Percentiles rank a stretch among this genome's conserved stretches.
These are phyloP conservation scores for Vachellia collinsii DNA, from an alignment of 306 rosid species.

Conservation along the genomic window DNA sequence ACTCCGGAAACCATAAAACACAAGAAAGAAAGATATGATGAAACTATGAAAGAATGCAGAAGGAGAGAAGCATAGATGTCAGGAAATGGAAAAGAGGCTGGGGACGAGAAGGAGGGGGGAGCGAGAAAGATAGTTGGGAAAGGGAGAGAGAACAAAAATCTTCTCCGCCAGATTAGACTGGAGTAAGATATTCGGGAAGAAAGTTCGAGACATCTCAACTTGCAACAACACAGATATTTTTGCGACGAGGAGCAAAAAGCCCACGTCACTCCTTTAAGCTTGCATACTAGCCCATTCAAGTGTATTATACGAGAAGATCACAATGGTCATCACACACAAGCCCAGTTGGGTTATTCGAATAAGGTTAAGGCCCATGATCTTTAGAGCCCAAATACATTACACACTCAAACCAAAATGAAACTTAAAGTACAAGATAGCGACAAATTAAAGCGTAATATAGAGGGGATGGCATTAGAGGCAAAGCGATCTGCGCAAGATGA, in stretches of 20 bases:
- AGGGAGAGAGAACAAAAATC: slow-evolving; percentile 66
- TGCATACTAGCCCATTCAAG: too few species aligned
- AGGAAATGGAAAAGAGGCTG: background rate
- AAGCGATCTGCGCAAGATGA: background rate
- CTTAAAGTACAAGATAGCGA: too few species aligned
- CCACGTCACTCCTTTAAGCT: background rate
- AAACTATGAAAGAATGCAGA: slow-evolving; percentile 5
- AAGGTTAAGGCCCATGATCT: background rate
- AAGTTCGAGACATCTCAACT: slow-evolving; percentile 57
- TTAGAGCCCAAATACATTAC: background rate
- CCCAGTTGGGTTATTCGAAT: background rate
- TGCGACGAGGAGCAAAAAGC: background rate
- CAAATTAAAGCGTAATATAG: too few species aligned
- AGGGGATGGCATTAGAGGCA: background rate
- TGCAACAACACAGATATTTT: slow-evolving; percentile 55
- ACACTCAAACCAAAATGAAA: background rate
- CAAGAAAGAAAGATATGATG: background rate
- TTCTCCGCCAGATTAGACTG: background rate
- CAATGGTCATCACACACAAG: background rate
- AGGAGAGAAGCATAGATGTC: slow-evolving; percentile 4
- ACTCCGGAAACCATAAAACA: background rate
- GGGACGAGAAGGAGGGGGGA: background rate
- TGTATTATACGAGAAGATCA: background rate
- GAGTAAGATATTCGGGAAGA: slow-evolving; percentile 37
- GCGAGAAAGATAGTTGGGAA: background rate